Conservation (phyloP, 2,329 filamentous ascomycete genomes). For the Mycocentrospora acerina region DNA sequence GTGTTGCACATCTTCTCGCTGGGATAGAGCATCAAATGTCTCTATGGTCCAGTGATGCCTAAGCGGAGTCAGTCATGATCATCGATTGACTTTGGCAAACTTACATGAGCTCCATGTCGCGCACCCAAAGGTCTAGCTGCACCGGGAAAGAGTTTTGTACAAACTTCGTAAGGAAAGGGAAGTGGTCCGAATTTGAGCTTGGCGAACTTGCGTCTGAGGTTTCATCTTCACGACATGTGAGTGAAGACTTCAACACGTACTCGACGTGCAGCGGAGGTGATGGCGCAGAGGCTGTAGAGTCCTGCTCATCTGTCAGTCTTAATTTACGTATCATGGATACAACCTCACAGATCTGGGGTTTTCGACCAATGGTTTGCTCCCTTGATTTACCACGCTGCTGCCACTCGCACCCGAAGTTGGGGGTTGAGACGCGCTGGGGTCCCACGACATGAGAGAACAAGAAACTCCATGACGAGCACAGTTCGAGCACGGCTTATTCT, state of each 20-base stretch:
- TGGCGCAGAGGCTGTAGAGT: conserved; percentile 7
- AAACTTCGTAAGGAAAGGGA: conserved; percentile 36
- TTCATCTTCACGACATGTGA: conserved; percentile 6
- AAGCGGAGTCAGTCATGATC: neutral
- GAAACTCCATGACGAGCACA: conserved; percentile 40
- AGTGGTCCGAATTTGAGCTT: conserved; percentile 30
- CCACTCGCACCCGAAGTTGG: conserved; percentile 14
- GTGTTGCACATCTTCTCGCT: conserved; percentile 25
- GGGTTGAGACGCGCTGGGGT: conserved; percentile 18
- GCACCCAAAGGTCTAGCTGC: conserved; percentile 32
- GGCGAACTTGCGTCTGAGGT: conserved; percentile 28
- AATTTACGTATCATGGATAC: neutral
- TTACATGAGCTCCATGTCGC: conserved; percentile 39
- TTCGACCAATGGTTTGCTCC: conserved; percentile 13
- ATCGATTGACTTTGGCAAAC: conserved; percentile 3
- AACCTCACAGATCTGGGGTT: conserved; percentile 19
- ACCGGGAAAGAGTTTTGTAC: conserved; percentile 20
- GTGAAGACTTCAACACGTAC: conserved; percentile 22
- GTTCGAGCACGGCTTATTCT: conserved; percentile 41
- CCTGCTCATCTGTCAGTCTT: conserved; percentile 10
- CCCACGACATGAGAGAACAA: conserved; percentile 37
- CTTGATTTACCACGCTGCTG: conserved; percentile 11
- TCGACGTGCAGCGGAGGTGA: conserved; percentile 23
- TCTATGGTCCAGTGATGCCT: conserved; percentile 39
- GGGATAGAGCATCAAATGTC: conserved; percentile 25